Evolutionary conservation across 1,284 basidiomycete genomes (phyloP).

Genomic region (Puccinia coronata): DNA sequence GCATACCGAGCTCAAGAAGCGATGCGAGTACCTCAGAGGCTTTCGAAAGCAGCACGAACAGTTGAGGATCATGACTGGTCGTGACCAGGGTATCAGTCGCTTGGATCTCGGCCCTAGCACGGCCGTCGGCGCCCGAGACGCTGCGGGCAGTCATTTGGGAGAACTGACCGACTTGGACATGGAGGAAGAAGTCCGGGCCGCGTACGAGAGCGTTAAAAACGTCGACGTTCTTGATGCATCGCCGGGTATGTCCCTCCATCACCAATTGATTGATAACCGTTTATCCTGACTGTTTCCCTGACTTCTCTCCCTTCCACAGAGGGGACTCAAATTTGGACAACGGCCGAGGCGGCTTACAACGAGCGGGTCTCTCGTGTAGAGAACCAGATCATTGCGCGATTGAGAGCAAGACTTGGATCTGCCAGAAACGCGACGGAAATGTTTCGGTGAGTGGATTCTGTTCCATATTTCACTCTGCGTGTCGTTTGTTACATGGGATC

Average conservation of each 20-base stretch:
- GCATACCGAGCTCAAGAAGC: conserved; percentile 86
- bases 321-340: conserved; percentile 97
- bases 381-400: conserved; percentile 92
- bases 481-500: not conserved
- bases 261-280: not conserved
- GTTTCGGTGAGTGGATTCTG: conserved; percentile 64
- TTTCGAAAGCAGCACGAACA: conserved; percentile 98
- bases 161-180: conserved; percentile 74
- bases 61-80: conserved; percentile 92
- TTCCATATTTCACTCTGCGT: not conserved
- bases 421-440: conserved; percentile 97
- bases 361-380: conserved; percentile 95
- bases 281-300: not conserved
- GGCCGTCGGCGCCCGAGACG: conserved; percentile 51
- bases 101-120: conserved; percentile 70
- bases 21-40: conserved; percentile 80
- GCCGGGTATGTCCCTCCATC: conserved; percentile 65
- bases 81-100: conserved; percentile 77
- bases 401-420: conserved; percentile 89
- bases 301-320: conserved; percentile 63
- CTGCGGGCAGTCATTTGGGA: conserved; percentile 51
- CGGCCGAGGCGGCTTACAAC: conserved; percentile 95
- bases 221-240: conserved; percentile 95
- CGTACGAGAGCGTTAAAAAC: conserved; percentile 91
- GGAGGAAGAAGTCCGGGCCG: conserved; percentile 93